A percentile compares a stretch with the other conserved stretches of the same genome.
Conservation (phyloP, 2,329 filamentous ascomycete genomes). For the Rhynchosporium secalis region DNA sequence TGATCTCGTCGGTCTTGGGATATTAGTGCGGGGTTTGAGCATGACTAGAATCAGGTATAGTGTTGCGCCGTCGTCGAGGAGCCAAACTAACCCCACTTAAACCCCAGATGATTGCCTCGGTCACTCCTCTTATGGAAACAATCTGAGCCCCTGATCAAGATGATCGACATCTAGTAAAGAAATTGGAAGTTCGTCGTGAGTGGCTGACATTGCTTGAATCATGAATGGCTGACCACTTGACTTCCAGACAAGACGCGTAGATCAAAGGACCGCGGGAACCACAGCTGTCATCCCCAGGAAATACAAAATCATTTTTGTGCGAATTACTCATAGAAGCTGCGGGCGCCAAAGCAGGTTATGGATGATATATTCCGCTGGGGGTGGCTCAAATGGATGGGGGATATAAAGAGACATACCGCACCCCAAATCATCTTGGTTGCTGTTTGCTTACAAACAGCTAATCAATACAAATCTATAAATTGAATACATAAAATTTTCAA, state of each 20-base stretch:
- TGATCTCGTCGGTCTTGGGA: neutral
- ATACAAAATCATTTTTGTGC: neutral
- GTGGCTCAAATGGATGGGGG: neutral
- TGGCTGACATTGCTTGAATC: conserved; percentile 13
- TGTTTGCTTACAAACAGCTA: neutral
- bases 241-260: neutral
- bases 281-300: neutral
- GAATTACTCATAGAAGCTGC: neutral
- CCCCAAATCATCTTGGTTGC: neutral
- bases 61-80: conserved; percentile 1
- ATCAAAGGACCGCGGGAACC: neutral
- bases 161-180: conserved; percentile 10
- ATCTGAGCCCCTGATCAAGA: neutral
- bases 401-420: neutral
- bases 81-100: neutral
- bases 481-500: neutral
- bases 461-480: neutral
- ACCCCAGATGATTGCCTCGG: neutral
- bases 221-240: neutral
- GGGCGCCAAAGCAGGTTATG: neutral
- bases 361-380: neutral
- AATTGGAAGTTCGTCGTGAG: neutral
- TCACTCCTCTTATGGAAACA: neutral
- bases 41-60: neutral
- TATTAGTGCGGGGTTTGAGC: neutral